These are phyloP conservation scores for Myochromella boudieri DNA, from an alignment of 768 basidiomycete species.

Conservation along the genomic window DNA sequence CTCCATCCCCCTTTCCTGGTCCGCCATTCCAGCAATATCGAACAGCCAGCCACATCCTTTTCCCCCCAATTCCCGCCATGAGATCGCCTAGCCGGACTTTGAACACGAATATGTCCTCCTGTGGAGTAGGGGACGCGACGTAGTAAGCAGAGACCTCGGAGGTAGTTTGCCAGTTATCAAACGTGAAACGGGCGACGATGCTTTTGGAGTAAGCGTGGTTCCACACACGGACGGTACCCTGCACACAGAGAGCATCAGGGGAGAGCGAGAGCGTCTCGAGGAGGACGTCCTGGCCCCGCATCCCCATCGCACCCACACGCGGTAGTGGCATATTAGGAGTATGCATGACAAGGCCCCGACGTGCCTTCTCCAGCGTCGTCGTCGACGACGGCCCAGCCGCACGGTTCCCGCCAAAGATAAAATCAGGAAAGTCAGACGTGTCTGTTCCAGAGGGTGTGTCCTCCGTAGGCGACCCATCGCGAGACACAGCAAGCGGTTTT, in stretches of 20 bases:
- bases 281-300: slow-evolving; percentile 43
- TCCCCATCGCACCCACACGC: too few species aligned
- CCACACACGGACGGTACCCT: slow-evolving; percentile 76
- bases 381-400: too few species aligned
- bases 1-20: slow-evolving; percentile 63
- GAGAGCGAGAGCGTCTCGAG: slow-evolving; percentile 58
- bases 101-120: slow-evolving; percentile 78
- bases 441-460: slow-evolving; percentile 83
- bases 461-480: slow-evolving; percentile 86
- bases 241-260: slow-evolving; percentile 51
- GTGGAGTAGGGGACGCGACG: slow-evolving; percentile 43
- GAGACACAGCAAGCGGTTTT: slow-evolving; percentile 89
- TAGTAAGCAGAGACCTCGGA: slow-evolving; percentile 87
- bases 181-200: slow-evolving; percentile 87
- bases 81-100: slow-evolving; percentile 76
- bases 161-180: slow-evolving; percentile 95
- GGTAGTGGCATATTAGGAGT: slow-evolving; percentile 59
- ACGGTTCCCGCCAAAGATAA: slow-evolving; percentile 53
- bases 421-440: slow-evolving; percentile 70
- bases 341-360: slow-evolving; percentile 53
- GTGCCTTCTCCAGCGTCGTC: slow-evolving; percentile 23
- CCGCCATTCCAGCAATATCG: too few species aligned
- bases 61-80: slow-evolving; percentile 74
- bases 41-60: slow-evolving; percentile 78
- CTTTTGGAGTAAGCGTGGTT: slow-evolving; percentile 89